phyloP scores from a whole-genome alignment of 225 moss, liverwort and hornwort species.

The Rhytidiadelphus loreus region DNA sequence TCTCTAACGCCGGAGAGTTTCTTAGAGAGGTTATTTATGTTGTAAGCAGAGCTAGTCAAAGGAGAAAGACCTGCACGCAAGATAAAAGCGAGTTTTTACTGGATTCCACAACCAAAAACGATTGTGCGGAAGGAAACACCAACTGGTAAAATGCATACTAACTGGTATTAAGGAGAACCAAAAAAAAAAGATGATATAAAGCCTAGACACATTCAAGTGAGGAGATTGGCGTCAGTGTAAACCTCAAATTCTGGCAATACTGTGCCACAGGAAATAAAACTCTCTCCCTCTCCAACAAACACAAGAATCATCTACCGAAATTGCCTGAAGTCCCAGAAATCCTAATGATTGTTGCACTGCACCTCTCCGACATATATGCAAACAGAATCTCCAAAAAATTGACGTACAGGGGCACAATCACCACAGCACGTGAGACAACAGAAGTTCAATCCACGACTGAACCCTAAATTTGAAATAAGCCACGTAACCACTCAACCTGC shows the following conservation, averaged over 20 bases:
- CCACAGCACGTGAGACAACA: not conserved
- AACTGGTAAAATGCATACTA: not conserved
- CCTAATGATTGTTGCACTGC: not conserved
- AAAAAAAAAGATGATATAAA: not conserved
- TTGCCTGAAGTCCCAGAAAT: not conserved
- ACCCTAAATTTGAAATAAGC: not conserved
- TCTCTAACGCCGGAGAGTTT: not conserved
- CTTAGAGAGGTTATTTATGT: not conserved
- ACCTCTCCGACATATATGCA: not conserved
- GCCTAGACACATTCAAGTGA: not conserved
- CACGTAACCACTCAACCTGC: not conserved
- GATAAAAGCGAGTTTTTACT: not conserved
- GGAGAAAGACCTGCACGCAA: constrained; percentile 9
- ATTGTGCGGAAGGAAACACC: not conserved
- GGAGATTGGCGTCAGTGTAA: not conserved
- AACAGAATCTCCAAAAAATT: not conserved
- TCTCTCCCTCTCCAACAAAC: not conserved
- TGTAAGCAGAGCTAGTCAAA: not conserved
- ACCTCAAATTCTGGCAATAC: not conserved
- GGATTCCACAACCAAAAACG: not conserved
- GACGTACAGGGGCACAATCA: not conserved
- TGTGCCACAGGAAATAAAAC: not conserved
- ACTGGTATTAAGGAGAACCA: not conserved
- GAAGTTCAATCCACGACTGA: not conserved
- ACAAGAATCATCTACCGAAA: not conserved